A percentile compares a stretch with the other conserved stretches of the same genome.
phyloP scores from a whole-genome alignment of 192 early-diverging fungal genomes.

The Backusella morwellensis region DNA sequence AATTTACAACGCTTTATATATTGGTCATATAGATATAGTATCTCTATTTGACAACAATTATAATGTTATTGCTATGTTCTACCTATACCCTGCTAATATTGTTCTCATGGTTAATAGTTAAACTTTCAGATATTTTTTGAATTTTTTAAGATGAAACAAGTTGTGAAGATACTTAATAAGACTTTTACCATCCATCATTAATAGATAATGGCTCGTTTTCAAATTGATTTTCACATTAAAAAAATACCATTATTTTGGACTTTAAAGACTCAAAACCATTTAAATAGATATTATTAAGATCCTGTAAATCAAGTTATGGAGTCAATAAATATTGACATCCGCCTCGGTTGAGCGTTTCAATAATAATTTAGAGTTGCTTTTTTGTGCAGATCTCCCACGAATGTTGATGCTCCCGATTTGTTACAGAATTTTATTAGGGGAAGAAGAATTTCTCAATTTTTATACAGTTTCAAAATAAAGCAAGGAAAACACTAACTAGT shows the following conservation, averaged over 20 bases:
- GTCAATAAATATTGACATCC: no score
- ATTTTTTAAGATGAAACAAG: constrained; percentile 2
- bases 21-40: no score
- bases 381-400: no score
- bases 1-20: not conserved
- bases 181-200: not conserved
- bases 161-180: not conserved
- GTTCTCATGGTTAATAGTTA: not conserved
- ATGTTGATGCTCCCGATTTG: no score
- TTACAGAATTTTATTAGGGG: no score
- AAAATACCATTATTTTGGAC: not conserved
- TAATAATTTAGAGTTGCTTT: no score
- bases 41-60: no score
- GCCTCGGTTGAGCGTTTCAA: no score
- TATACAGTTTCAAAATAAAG: no score
- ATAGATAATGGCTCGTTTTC: not conserved
- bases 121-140: not conserved
- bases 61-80: not conserved
- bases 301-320: not conserved
- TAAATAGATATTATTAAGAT: not conserved
- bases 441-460: no score
- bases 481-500: no score
- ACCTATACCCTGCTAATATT: not conserved
- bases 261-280: not conserved
- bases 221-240: not conserved